Percentiles rank a stretch among this genome's conserved stretches.
Conservation (phyloP, 371 early-diverging fungal genomes). For the Syncephalastrum contaminatum region DNA sequence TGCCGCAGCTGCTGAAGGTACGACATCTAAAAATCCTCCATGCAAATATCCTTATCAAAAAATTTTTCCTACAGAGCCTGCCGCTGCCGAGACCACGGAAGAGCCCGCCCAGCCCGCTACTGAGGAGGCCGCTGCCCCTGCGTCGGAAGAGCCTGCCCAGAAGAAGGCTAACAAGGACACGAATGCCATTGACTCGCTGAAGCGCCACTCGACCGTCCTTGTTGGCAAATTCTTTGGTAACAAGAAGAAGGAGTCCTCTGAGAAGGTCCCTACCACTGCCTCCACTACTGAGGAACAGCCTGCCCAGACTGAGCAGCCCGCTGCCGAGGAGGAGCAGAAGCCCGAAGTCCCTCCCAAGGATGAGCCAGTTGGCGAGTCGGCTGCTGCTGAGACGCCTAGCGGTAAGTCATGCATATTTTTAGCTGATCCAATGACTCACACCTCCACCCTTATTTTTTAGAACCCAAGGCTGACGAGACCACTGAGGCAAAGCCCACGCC, state of each 20-base stretch:
- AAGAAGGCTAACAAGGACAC: background rate
- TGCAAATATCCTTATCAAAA: too few species aligned
- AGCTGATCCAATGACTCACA: too few species aligned
- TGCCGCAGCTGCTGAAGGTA: too few species aligned
- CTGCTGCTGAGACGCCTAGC: conserved; percentile 7
- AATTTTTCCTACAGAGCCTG: too few species aligned
- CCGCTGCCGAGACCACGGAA: conserved; percentile 3
- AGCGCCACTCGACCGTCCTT: conserved; percentile 27
- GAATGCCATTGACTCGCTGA: conserved; percentile 40
- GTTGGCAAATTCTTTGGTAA: conserved; percentile 37
- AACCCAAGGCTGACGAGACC: too few species aligned
- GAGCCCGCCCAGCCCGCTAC: background rate
- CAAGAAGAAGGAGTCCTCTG: conserved; percentile 17
- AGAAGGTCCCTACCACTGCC: conserved; percentile 7
- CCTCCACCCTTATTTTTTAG: background rate
- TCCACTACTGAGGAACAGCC: conserved; percentile 6
- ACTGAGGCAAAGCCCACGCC: background rate
- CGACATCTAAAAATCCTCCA: too few species aligned
- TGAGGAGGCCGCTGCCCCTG: too few species aligned
- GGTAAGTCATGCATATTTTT: too few species aligned
- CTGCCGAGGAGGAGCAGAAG: background rate
- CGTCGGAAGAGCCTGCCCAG: conserved; percentile 9
- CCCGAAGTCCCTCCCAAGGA: too few species aligned
- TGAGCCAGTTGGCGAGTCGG: background rate
- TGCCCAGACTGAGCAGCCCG: conserved; percentile 7